These are phyloP conservation scores for Pythium aquatile DNA, from an alignment of 352 stramenopile species.

Conservation along the genomic window DNA sequence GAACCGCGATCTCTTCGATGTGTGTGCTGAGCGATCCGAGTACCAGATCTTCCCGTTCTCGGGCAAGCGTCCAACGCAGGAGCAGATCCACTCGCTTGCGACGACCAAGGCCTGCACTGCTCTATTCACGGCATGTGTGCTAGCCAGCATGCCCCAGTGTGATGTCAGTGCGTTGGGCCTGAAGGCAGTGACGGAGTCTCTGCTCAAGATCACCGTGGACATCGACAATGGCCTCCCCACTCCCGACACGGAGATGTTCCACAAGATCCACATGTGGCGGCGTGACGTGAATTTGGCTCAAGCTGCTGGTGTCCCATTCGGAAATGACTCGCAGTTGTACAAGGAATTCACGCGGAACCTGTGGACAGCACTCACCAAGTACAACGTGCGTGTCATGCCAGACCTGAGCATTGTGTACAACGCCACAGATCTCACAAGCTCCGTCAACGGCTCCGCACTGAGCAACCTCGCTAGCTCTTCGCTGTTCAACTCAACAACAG, in stretches of 20 bases:
- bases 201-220: slow-evolving; percentile 53
- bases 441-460: slow-evolving; percentile 2
- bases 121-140: slow-evolving; percentile 48
- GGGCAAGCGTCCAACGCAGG: slow-evolving; percentile 36
- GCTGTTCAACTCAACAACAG: not conserved
- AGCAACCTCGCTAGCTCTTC: not conserved
- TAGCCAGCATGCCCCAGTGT: slow-evolving; percentile 48
- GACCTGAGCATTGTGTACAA: slow-evolving; percentile 40
- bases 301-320: slow-evolving; percentile 37
- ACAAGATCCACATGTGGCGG: slow-evolving; percentile 50
- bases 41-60: slow-evolving; percentile 67
- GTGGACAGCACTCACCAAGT: slow-evolving; percentile 21
- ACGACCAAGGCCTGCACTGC: slow-evolving; percentile 44
- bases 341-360: slow-evolving; percentile 34
- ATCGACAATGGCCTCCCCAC: slow-evolving; percentile 34
- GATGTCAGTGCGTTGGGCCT: slow-evolving; percentile 46
- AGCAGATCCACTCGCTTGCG: slow-evolving; percentile 44
- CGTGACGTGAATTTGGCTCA: slow-evolving; percentile 45
- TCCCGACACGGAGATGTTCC: slow-evolving; percentile 39
- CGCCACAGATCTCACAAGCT: slow-evolving; percentile 3
- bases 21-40: slow-evolving; percentile 39
- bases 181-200: slow-evolving; percentile 41
- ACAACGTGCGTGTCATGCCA: slow-evolving; percentile 33
- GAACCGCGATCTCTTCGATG: slow-evolving; percentile 49
- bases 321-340: slow-evolving; percentile 44